A percentile compares a stretch with the other conserved stretches of the same genome.
These are phyloP conservation scores for Cerrena zonata DNA, from an alignment of 1,284 basidiomycete genomes.

Conservation along the genomic window DNA sequence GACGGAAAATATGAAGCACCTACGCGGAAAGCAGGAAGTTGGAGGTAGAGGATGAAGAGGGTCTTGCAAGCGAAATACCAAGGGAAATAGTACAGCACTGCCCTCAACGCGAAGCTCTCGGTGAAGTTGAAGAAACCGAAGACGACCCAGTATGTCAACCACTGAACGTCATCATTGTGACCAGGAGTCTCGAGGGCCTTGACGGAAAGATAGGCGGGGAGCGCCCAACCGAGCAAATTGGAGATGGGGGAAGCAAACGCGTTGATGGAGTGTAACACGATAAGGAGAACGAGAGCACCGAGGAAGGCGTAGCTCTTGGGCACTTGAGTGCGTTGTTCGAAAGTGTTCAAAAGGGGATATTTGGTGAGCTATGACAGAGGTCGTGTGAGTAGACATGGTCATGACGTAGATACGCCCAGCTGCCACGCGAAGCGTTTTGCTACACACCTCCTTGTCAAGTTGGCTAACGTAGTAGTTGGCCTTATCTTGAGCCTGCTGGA, in stretches of 20 bases:
- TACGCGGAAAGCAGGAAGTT: slow-evolving; percentile 75
- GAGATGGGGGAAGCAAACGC: slow-evolving; percentile 76
- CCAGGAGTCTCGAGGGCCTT: slow-evolving; percentile 75
- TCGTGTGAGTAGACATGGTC: slow-evolving; percentile 14
- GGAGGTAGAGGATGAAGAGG: slow-evolving; percentile 81
- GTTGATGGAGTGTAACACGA: slow-evolving; percentile 76
- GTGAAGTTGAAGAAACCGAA: slow-evolving; percentile 84
- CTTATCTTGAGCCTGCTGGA: slow-evolving; percentile 74
- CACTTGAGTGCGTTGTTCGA: slow-evolving; percentile 87
- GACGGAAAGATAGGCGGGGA: slow-evolving; percentile 82
- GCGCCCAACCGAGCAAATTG: slow-evolving; percentile 78
- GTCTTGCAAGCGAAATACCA: slow-evolving; percentile 92
- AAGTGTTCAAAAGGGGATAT: slow-evolving; percentile 77
- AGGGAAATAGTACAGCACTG: slow-evolving; percentile 77
- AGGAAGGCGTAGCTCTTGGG: slow-evolving; percentile 91
- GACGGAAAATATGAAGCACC: slow-evolving; percentile 32
- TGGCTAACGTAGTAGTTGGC: slow-evolving; percentile 71
- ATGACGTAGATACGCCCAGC: background rate
- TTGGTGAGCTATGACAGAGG: slow-evolving; percentile 67
- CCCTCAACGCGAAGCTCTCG: slow-evolving; percentile 68
- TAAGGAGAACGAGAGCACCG: slow-evolving; percentile 61
- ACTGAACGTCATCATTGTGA: slow-evolving; percentile 75
- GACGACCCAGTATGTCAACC: slow-evolving; percentile 86
- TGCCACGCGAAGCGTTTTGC: background rate
- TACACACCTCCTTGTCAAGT: slow-evolving; percentile 88